phyloP scores from a whole-genome alignment of 108 stramenopile genomes.

The Nannochloropsis oceanica region DNA sequence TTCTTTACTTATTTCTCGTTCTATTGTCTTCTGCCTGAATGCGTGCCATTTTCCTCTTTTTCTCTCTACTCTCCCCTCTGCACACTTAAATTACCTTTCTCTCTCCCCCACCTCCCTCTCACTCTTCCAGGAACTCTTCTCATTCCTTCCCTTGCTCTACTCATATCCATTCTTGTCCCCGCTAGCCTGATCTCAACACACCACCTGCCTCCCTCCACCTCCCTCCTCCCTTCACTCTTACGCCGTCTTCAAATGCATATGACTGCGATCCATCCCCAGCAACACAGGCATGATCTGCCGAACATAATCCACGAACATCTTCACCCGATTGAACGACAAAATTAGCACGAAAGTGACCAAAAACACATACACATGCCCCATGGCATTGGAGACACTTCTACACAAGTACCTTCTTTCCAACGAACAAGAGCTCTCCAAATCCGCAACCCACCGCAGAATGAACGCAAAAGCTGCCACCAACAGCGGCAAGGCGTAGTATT shows the following conservation, averaged over 20 bases:
- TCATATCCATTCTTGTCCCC: too few species aligned
- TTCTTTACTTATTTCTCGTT: too few species aligned
- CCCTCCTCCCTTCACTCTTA: neutral
- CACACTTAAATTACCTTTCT: too few species aligned
- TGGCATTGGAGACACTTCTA: constrained; percentile 6
- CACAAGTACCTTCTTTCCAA: constrained; percentile 1
- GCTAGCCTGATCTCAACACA: too few species aligned
- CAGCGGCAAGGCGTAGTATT: constrained; percentile 69
- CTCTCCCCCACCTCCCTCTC: too few species aligned
- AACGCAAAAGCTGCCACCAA: constrained; percentile 53
- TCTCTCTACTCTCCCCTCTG: too few species aligned
- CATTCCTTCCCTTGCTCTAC: too few species aligned
- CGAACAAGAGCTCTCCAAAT: constrained; percentile 2
- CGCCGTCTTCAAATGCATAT: neutral
- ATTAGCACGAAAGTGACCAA: constrained; percentile 15
- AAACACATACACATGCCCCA: constrained; percentile 23
- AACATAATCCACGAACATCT: constrained; percentile 9
- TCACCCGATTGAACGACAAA: constrained; percentile 7
- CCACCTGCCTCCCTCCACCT: too few species aligned
- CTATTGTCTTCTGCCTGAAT: too few species aligned
- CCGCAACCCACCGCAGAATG: constrained; percentile 46
- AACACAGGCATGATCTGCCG: constrained; percentile 3
- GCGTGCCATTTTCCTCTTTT: too few species aligned
- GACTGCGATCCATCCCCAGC: neutral
- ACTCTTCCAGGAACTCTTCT: too few species aligned